phyloP scores from a whole-genome alignment of 306 rosid genomes.

The Prunus padus region DNA sequence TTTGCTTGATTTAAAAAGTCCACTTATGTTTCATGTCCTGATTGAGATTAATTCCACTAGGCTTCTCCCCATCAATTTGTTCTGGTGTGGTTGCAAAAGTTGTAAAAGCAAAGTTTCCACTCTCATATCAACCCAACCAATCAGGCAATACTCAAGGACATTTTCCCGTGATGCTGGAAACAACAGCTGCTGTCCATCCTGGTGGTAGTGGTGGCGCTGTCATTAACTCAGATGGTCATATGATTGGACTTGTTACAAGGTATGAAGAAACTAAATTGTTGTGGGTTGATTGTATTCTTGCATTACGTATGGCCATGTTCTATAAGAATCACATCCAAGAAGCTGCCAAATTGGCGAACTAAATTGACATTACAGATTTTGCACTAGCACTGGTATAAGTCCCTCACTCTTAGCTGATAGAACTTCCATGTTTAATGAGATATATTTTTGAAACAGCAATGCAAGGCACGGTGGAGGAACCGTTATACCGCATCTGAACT shows the following conservation, averaged over 20 bases:
- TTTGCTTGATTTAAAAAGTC: background rate
- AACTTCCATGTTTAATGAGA: conserved; percentile 27
- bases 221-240: conserved; percentile 73
- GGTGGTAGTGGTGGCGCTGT: conserved; percentile 99
- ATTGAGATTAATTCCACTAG: conserved; percentile 35
- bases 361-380: conserved; percentile 16
- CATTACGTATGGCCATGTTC: background rate
- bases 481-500: conserved; percentile 84
- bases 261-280: conserved; percentile 24
- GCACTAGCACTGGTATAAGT: background rate
- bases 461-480: conserved; percentile 91
- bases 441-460: conserved; percentile 60
- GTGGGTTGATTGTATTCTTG: conserved; percentile 7
- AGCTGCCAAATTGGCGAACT: background rate
- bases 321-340: conserved; percentile 1
- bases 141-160: conserved; percentile 33
- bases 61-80: conserved; percentile 76
- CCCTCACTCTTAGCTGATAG: conserved; percentile 23
- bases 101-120: conserved; percentile 60
- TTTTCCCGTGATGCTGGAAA: conserved; percentile 85
- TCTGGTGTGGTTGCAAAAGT: conserved; percentile 88
- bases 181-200: conserved; percentile 95
- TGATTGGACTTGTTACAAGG: conserved; percentile 98
- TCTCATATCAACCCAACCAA: conserved; percentile 44
- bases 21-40: conserved; percentile 14